Conservation (phyloP, 805 yeast genomes). For the Starmera caribaea region DNA sequence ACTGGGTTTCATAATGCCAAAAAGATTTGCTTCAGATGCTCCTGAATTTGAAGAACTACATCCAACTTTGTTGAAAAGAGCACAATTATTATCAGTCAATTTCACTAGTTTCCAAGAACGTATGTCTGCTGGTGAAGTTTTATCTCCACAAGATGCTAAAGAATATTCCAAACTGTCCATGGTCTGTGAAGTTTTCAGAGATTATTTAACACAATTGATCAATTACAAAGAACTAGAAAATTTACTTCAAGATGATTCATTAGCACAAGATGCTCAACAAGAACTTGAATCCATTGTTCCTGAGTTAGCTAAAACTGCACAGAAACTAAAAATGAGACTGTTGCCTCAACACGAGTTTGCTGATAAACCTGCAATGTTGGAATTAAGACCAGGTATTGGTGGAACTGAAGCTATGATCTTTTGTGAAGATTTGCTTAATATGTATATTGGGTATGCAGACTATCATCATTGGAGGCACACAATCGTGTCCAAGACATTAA, state of each 20-base stretch:
- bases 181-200: conserved; percentile 30
- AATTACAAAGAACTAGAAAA: conserved; percentile 31
- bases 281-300: conserved; percentile 47
- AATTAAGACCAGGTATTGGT: conserved; percentile 92
- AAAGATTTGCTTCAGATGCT: conserved; percentile 7
- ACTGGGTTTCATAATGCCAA: no score
- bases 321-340: conserved; percentile 43
- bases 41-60: conserved; percentile 28
- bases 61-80: conserved; percentile 40
- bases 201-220: conserved; percentile 23
- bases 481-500: conserved; percentile 45
- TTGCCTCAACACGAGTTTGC: conserved; percentile 72
- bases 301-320: conserved; percentile 30
- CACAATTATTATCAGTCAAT: conserved; percentile 32
- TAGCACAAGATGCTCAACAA: conserved; percentile 47
- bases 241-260: conserved; percentile 35
- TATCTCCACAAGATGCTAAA: conserved; percentile 39
- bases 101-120: conserved; percentile 28
- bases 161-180: conserved; percentile 34
- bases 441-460: conserved; percentile 72
- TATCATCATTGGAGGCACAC: conserved; percentile 57
- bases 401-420: conserved; percentile 90
- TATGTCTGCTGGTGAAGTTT: conserved; percentile 32
- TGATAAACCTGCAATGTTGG: conserved; percentile 71
- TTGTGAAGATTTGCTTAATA: conserved; percentile 65